A percentile compares a stretch with the other conserved stretches of the same genome.
These are phyloP conservation scores for Hanseniaspora vineae DNA, from an alignment of 805 yeast species.

Conservation along the genomic window DNA sequence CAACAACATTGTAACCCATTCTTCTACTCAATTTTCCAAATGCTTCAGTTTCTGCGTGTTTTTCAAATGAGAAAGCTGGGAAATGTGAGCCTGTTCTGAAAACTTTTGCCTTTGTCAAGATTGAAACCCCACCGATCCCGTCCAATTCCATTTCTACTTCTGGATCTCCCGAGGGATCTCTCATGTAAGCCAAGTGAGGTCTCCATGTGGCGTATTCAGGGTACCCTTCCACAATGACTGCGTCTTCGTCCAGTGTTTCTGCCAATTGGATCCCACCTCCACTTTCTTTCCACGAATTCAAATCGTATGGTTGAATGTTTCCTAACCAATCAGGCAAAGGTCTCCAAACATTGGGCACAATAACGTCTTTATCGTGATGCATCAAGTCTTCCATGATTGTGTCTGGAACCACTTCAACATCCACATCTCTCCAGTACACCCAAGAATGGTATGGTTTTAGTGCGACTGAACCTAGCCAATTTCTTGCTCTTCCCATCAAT, in stretches of 20 bases:
- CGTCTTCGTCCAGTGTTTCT: constrained; percentile 57
- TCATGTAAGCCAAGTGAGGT: constrained; percentile 86
- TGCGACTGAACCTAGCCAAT: constrained; percentile 83
- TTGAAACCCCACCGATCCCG: constrained; percentile 96
- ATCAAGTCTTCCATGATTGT: constrained; percentile 82
- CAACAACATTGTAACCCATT: constrained; percentile 80
- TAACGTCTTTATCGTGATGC: constrained; percentile 83
- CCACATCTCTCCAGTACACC: constrained; percentile 98
- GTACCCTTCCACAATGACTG: constrained; percentile 94
- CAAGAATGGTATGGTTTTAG: constrained; percentile 85
- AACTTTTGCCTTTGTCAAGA: constrained; percentile 74
- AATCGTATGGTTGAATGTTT: constrained; percentile 72
- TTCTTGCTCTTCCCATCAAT: constrained; percentile 90
- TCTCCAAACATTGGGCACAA: constrained; percentile 92
- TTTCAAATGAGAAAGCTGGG: constrained; percentile 92
- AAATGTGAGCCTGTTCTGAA: constrained; percentile 84
- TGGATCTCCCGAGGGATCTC: constrained; percentile 93
- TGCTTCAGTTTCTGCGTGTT: constrained; percentile 97
- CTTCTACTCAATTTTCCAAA: constrained; percentile 80
- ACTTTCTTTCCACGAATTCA: constrained; percentile 77
- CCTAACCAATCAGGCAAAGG: constrained; percentile 82
- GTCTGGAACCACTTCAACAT: constrained; percentile 81
- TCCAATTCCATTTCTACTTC: constrained; percentile 87
- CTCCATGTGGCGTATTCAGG: constrained; percentile 98
- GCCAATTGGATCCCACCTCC: constrained; percentile 76